phyloP scores from a whole-genome alignment of 306 rosid genomes.

The Vigna unguiculata region DNA sequence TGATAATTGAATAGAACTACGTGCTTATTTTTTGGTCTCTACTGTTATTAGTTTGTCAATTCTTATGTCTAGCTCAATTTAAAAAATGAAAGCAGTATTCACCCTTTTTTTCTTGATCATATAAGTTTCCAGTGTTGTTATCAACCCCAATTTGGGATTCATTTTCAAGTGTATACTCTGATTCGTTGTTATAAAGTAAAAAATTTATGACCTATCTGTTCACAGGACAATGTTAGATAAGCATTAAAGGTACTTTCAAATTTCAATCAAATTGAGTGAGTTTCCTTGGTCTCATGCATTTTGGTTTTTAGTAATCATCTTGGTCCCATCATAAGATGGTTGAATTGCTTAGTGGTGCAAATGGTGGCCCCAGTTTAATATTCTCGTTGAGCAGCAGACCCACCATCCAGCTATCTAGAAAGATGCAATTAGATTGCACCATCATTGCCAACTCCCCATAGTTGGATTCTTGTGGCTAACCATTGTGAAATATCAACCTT shows the following conservation, averaged over 20 bases:
- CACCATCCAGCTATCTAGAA: constrained; percentile 48
- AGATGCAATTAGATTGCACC: constrained; percentile 47
- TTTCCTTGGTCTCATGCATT: constrained; percentile 5
- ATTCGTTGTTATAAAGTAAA: constrained; percentile 49
- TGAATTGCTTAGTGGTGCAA: constrained; percentile 39
- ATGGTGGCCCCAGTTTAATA: constrained; percentile 48
- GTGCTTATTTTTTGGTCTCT: constrained; percentile 39
- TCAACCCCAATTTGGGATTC: constrained; percentile 50
- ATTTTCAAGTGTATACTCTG: constrained; percentile 48
- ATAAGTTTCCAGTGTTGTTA: constrained; percentile 41
- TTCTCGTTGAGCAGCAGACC: constrained; percentile 43
- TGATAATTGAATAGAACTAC: constrained; percentile 53
- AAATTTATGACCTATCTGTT: constrained; percentile 40
- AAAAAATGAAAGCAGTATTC: constrained; percentile 23
- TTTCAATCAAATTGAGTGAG: constrained; percentile 35
- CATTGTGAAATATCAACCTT: constrained; percentile 34
- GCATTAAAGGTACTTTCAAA: constrained; percentile 31
- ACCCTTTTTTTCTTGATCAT: constrained; percentile 24
- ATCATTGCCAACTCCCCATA: constrained; percentile 52
- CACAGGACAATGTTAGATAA: constrained; percentile 41
- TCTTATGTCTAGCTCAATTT: constrained; percentile 42
- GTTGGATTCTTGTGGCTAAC: constrained; percentile 51
- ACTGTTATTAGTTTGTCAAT: constrained; percentile 34
- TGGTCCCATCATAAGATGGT: constrained; percentile 32
- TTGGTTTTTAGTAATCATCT: constrained; percentile 5